Conservation (phyloP, 331 rosid species). For the Erythrophleum ivorense region DNA sequence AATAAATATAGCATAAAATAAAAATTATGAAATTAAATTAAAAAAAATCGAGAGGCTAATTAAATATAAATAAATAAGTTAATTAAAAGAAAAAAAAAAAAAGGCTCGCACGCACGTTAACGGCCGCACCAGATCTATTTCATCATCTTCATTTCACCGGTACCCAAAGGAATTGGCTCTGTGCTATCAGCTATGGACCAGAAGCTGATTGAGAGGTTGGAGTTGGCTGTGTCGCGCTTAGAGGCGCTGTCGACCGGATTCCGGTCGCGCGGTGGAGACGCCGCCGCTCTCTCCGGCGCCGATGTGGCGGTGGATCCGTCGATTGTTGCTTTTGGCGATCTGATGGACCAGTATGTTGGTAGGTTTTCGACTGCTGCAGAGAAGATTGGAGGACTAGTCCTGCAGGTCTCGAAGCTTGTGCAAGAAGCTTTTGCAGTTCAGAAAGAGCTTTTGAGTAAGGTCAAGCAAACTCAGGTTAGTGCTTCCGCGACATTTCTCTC, state of each 20-base stretch:
- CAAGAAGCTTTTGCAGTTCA: conserved; percentile 67
- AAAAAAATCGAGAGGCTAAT: background rate
- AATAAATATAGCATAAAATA: background rate
- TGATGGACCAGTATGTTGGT: conserved; percentile 51
- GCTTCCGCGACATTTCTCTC: background rate
- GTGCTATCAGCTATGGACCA: conserved; percentile 58
- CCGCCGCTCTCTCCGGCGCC: background rate
- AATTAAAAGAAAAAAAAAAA: background rate
- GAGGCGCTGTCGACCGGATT: conserved; percentile 67
- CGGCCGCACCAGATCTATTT: conserved; percentile 43
- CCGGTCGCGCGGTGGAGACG: conserved; percentile 37
- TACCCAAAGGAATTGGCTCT: background rate
- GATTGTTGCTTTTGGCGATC: conserved; percentile 67
- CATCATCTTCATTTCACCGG: conserved; percentile 5
- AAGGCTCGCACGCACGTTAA: background rate
- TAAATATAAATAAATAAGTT: background rate
- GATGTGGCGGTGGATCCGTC: conserved; percentile 66
- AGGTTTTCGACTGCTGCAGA: conserved; percentile 70
- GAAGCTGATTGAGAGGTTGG: conserved; percentile 70
- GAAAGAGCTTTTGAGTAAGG: conserved; percentile 66
- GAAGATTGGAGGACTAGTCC: conserved; percentile 79
- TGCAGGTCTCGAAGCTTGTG: conserved; percentile 60
- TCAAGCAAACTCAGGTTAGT: conserved; percentile 78
- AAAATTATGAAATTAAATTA: background rate
- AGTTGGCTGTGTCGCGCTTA: conserved; percentile 75